phyloP scores from a whole-genome alignment of 2,329 filamentous ascomycete species.

The Ceratocystis variospora region DNA sequence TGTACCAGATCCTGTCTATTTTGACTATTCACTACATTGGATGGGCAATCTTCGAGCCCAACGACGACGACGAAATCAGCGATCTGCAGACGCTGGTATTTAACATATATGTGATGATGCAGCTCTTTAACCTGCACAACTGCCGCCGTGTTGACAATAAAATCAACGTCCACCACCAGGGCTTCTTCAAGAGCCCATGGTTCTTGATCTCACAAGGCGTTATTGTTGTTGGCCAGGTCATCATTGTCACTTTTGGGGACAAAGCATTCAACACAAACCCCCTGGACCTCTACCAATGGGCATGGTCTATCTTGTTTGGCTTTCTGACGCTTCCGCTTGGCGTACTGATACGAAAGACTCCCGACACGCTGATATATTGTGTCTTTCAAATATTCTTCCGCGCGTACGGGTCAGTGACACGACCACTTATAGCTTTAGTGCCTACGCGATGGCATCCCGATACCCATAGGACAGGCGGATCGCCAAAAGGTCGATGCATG shows the following conservation, averaged over 20 bases:
- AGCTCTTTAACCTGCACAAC: conserved; percentile 58
- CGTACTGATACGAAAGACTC: conserved; percentile 31
- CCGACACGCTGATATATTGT: conserved; percentile 26
- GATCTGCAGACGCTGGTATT: conserved; percentile 49
- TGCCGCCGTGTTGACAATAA: conserved; percentile 51
- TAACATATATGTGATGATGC: conserved; percentile 60
- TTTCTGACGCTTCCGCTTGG: conserved; percentile 51
- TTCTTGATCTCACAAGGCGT: conserved; percentile 55
- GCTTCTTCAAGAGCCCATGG: conserved; percentile 59
- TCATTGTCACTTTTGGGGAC: conserved; percentile 59
- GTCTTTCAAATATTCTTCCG: conserved; percentile 24
- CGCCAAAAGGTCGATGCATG: conserved; percentile 18
- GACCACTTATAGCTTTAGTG: conserved; percentile 18
- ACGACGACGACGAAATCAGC: conserved; percentile 28
- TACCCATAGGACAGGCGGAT: conserved; percentile 16
- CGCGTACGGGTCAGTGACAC: conserved; percentile 19
- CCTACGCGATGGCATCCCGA: conserved; percentile 19
- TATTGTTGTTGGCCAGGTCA: conserved; percentile 55
- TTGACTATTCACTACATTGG: conserved; percentile 50
- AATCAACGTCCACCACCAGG: conserved; percentile 66
- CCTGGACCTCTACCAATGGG: conserved; percentile 55
- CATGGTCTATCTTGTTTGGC: conserved; percentile 54
- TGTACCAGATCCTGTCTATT: conserved; percentile 45
- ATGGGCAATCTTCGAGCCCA: conserved; percentile 34
- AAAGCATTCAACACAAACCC: conserved; percentile 49